Conservation (phyloP, 2,329 filamentous ascomycete genomes). For the Escovopsis weberi region DNA sequence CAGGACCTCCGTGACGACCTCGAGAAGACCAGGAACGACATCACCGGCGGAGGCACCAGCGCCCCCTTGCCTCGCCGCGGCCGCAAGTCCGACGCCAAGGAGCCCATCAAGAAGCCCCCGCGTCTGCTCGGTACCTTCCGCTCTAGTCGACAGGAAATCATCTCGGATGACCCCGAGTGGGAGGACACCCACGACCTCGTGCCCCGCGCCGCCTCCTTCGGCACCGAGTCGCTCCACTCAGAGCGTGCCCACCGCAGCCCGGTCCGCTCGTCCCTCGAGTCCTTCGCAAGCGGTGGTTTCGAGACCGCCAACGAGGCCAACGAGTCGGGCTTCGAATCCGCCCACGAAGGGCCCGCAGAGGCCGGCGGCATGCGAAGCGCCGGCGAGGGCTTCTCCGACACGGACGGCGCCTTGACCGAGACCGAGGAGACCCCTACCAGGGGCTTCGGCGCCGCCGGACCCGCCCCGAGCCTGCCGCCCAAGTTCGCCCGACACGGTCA, state of each 20-base stretch:
- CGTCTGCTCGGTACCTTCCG: conserved; percentile 65
- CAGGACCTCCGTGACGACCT: conserved; percentile 91
- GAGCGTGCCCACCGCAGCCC: background rate
- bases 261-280: conserved; percentile 24
- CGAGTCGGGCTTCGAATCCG: conserved; percentile 50
- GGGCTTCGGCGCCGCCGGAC: conserved; percentile 27
- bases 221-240: background rate
- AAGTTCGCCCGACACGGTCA: conserved; percentile 28
- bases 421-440: conserved; percentile 49
- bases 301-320: conserved; percentile 69
- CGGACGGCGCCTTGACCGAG: conserved; percentile 78
- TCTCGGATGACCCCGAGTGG: conserved; percentile 70
- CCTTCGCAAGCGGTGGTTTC: conserved; percentile 46
- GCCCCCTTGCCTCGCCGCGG: conserved; percentile 40
- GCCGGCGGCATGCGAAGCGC: conserved; percentile 93
- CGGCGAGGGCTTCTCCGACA: conserved; percentile 62
- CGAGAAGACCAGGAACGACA: conserved; percentile 46
- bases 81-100: conserved; percentile 47
- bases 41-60: conserved; percentile 23
- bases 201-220: conserved; percentile 9
- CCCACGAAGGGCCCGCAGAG: conserved; percentile 70
- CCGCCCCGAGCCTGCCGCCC: conserved; percentile 26
- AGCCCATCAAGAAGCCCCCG: conserved; percentile 73
- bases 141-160: conserved; percentile 61
- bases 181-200: conserved; percentile 52